Percentiles rank a stretch among this genome's conserved stretches.
Conservation (phyloP, 176 grass and related monocot genomes). For the Calamus simplicifolius region DNA sequence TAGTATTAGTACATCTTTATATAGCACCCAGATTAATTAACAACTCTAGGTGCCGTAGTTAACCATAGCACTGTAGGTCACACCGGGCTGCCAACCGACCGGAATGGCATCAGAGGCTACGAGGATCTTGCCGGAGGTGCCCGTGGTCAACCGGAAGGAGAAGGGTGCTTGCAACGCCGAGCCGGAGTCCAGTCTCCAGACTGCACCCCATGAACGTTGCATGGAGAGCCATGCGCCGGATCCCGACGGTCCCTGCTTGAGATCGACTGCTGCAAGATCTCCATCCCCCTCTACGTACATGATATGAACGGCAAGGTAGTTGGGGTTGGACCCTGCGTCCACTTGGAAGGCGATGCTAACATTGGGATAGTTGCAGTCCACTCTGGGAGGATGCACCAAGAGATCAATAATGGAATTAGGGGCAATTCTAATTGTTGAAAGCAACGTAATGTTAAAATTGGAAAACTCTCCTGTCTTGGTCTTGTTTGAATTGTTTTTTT, state of each 20-base stretch:
- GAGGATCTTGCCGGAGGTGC: slow-evolving; percentile 37
- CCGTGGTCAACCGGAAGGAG: slow-evolving; percentile 51
- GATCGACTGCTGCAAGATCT: slow-evolving; percentile 48
- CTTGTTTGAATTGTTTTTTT: too few species aligned
- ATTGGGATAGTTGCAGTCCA: slow-evolving; percentile 34
- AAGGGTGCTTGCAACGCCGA: slow-evolving; percentile 41
- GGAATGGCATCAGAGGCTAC: slow-evolving; percentile 71
- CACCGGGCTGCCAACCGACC: slow-evolving; percentile 40
- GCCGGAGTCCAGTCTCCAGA: slow-evolving; percentile 48
- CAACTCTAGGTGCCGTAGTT: background rate
- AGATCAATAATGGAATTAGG: too few species aligned
- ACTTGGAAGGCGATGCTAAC: slow-evolving; percentile 43
- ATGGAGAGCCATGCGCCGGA: slow-evolving; percentile 37
- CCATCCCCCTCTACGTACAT: slow-evolving; percentile 59
- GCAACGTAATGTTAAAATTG: too few species aligned
- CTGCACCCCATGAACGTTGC: slow-evolving; percentile 48
- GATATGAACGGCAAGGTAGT: slow-evolving; percentile 48
- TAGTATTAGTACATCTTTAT: too few species aligned
- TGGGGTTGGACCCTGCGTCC: slow-evolving; percentile 56
- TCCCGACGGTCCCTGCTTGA: slow-evolving; percentile 21
- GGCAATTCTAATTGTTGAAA: too few species aligned
- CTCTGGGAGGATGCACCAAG: slow-evolving; percentile 14
- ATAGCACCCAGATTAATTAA: too few species aligned
- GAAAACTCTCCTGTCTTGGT: too few species aligned
- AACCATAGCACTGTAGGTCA: slow-evolving; percentile 41